These are phyloP conservation scores for Eucalyptus erythrocorys DNA, from an alignment of 345 rosid species.

Conservation along the genomic window DNA sequence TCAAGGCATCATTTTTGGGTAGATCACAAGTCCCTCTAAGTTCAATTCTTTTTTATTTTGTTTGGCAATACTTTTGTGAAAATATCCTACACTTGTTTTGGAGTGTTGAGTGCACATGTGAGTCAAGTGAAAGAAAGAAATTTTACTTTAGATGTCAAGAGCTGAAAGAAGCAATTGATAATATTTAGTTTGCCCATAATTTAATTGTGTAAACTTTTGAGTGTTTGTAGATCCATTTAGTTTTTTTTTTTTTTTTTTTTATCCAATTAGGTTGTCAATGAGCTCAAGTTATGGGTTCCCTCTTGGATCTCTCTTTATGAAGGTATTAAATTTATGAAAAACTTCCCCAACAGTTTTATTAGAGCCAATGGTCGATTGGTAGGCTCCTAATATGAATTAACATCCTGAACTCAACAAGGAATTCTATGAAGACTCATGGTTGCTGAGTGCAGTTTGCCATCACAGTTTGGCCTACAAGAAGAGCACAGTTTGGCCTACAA, in stretches of 20 bases:
- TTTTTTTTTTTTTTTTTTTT: too few relatives aligned
- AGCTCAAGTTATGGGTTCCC: neutral
- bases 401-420: neutral
- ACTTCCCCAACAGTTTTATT: neutral
- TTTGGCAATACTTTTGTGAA: neutral
- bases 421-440: neutral
- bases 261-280: neutral
- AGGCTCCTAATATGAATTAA: neutral
- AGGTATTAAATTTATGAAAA: neutral
- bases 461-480: neutral
- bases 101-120: neutral
- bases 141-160: neutral
- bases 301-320: neutral
- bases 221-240: neutral
- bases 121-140: neutral
- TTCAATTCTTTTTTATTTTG: too few relatives aligned
- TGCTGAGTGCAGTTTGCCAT: neutral
- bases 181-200: too few relatives aligned
- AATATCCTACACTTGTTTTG: neutral
- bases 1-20: neutral
- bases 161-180: neutral
- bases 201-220: neutral
- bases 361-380: neutral
- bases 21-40: neutral
- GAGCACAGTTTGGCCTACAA: too few relatives aligned